These are phyloP conservation scores for Chlamydomonas applanata DNA, from an alignment of 139 green algal genomes.

Conservation along the genomic window DNA sequence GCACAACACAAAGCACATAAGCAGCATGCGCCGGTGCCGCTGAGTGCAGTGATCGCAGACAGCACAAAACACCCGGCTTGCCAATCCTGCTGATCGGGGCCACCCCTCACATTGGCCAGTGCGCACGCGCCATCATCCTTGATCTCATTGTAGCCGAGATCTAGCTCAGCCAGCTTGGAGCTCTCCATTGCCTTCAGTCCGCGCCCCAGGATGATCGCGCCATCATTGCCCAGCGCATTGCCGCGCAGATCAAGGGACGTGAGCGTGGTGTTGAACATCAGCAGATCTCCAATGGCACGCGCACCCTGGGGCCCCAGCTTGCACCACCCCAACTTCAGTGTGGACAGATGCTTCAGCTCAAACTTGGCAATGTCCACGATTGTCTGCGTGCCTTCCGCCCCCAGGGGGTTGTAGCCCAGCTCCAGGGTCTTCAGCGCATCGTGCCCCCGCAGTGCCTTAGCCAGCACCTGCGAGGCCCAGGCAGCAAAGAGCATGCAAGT, in stretches of 20 bases:
- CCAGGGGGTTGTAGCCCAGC: constrained; percentile 95
- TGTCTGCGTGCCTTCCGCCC: constrained; percentile 66
- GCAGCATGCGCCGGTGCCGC: too few relatives aligned
- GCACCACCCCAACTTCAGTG: constrained; percentile 94
- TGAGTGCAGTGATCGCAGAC: too few relatives aligned
- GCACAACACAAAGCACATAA: too few relatives aligned
- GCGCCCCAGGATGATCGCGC: constrained; percentile 58
- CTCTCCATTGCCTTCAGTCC: constrained; percentile 61
- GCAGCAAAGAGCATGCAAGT: too few relatives aligned
- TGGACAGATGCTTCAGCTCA: constrained; percentile 71
- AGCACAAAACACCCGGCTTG: not conserved
- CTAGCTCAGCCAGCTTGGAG: constrained; percentile 79
- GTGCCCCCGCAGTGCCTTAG: constrained; percentile 64
- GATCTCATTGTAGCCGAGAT: constrained; percentile 99
- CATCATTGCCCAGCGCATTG: constrained; percentile 88
- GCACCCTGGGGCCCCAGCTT: constrained; percentile 86
- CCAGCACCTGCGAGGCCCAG: constrained; percentile 46
- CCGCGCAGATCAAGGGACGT: constrained; percentile 85
- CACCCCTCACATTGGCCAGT: constrained; percentile 80
- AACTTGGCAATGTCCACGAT: constrained; percentile 88
- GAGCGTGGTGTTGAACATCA: constrained; percentile 90
- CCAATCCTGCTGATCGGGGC: not conserved
- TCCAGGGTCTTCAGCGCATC: constrained; percentile 68
- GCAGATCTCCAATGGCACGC: constrained; percentile 77
- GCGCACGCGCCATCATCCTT: constrained; percentile 96